Evolutionary conservation across 768 basidiomycete genomes (phyloP).

Genomic region (Tricholoma saponaceum): DNA sequence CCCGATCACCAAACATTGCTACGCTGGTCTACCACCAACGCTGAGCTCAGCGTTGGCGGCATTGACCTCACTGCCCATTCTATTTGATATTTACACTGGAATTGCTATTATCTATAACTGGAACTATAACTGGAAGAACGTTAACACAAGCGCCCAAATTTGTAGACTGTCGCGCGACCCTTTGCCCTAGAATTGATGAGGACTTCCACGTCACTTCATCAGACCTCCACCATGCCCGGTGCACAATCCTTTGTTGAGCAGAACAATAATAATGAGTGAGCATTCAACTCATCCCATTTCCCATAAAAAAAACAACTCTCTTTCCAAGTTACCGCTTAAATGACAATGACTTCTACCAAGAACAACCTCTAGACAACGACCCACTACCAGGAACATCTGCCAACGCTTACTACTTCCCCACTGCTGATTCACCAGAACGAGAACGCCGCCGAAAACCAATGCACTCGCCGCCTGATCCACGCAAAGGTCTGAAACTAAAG

Average conservation of each 20-base stretch:
- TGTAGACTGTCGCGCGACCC: neutral
- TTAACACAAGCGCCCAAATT: neutral
- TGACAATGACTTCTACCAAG: neutral
- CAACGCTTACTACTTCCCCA: neutral
- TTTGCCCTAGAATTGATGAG: neutral
- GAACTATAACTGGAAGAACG: neutral
- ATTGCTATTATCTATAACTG: neutral
- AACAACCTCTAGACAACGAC: neutral
- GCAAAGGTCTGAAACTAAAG: constrained; percentile 4
- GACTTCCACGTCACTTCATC: neutral
- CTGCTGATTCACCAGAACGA: neutral
- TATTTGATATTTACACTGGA: neutral
- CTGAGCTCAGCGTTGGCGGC: neutral
- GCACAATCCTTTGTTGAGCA: neutral
- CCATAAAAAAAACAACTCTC: neutral
- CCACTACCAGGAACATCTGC: neutral
- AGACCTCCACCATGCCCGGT: neutral
- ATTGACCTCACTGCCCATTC: neutral
- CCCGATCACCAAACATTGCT: no score
- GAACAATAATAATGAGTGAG: neutral
- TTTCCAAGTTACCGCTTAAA: neutral
- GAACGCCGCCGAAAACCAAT: constrained; percentile 4
- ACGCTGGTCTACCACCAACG: no score
- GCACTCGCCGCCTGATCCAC: constrained; percentile 1
- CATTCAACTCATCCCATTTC: neutral